These are phyloP conservation scores for Penicillium sp. DNA, from an alignment of 2,329 filamentous ascomycete species.

Conservation along the genomic window DNA sequence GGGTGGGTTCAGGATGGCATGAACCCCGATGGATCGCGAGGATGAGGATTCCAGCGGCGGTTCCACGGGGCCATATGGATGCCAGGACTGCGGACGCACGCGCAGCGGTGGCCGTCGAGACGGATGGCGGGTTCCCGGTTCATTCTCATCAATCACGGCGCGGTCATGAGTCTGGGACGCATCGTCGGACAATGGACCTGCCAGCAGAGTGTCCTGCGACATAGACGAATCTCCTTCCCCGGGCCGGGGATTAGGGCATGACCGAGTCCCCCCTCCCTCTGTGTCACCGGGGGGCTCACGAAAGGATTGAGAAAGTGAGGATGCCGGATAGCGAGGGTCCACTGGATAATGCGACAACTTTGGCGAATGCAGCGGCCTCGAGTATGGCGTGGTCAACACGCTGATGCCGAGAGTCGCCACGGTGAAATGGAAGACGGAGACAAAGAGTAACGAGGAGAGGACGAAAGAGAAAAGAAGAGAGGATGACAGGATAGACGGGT, in stretches of 20 bases:
- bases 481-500: no score
- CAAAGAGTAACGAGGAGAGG: slow-evolving; percentile 7
- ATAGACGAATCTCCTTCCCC: slow-evolving; percentile 37
- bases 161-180: slow-evolving; percentile 19
- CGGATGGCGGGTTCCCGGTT: slow-evolving; percentile 13
- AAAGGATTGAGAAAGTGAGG: slow-evolving; percentile 41
- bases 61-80: slow-evolving; percentile 36
- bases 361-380: slow-evolving; percentile 32
- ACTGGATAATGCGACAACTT: slow-evolving; percentile 30
- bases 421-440: slow-evolving; percentile 24
- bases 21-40: slow-evolving; percentile 41
- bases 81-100: slow-evolving; percentile 36
- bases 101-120: slow-evolving; percentile 28
- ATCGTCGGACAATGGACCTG: slow-evolving; percentile 32
- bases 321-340: slow-evolving; percentile 24
- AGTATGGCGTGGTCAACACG: slow-evolving; percentile 36
- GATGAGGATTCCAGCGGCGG: slow-evolving; percentile 31
- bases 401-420: slow-evolving; percentile 43
- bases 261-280: slow-evolving; percentile 41
- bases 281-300: slow-evolving; percentile 33
- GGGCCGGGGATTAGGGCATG: slow-evolving; percentile 36
- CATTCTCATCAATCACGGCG: slow-evolving; percentile 25
- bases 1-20: slow-evolving; percentile 42
- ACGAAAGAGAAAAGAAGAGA: no score
- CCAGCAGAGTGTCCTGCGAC: slow-evolving; percentile 37